Percentiles rank a stretch among this genome's conserved stretches.
phyloP scores from a whole-genome alignment of 352 stramenopile species.

The Phytophthora foliorum region DNA sequence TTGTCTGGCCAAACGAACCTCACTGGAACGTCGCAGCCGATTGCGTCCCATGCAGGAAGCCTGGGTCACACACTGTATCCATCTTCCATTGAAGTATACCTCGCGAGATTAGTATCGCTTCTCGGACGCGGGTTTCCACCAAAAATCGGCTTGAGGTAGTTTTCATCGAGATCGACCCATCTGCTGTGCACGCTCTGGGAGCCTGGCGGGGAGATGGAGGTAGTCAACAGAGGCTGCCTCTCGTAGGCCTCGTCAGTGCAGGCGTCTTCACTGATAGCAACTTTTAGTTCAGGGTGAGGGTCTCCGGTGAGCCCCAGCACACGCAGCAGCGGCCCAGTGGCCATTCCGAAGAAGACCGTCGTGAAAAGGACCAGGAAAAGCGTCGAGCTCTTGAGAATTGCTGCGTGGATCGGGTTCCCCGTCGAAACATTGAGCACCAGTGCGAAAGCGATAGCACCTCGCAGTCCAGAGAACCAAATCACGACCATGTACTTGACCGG shows the following conservation, averaged over 20 bases:
- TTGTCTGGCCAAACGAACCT: not conserved
- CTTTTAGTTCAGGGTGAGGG: conserved; percentile 12
- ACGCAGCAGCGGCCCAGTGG: conserved; percentile 54
- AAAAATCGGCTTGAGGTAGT: conserved; percentile 76
- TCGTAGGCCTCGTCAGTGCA: conserved; percentile 34
- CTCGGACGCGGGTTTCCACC: conserved; percentile 53
- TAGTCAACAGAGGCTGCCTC: conserved; percentile 15
- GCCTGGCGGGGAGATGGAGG: conserved; percentile 28
- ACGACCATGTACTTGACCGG: conserved; percentile 77
- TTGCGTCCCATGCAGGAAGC: not conserved
- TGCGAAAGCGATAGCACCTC: conserved; percentile 94
- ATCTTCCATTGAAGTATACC: conserved; percentile 25
- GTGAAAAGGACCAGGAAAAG: conserved; percentile 77
- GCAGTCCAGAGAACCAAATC: conserved; percentile 94
- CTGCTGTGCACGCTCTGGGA: conserved; percentile 57
- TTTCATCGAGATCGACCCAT: conserved; percentile 72
- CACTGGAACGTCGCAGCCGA: not conserved
- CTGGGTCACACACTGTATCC: conserved; percentile 12
- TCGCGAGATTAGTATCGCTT: conserved; percentile 24
- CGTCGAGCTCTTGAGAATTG: conserved; percentile 72
- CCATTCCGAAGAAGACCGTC: conserved; percentile 65
- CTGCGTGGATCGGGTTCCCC: conserved; percentile 49
- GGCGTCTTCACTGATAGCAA: conserved; percentile 11
- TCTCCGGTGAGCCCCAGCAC: conserved; percentile 39
- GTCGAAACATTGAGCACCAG: conserved; percentile 81